A percentile compares a stretch with the other conserved stretches of the same genome.
Conservation (phyloP, 257 asterid species). For the Capsicum baccatum region DNA sequence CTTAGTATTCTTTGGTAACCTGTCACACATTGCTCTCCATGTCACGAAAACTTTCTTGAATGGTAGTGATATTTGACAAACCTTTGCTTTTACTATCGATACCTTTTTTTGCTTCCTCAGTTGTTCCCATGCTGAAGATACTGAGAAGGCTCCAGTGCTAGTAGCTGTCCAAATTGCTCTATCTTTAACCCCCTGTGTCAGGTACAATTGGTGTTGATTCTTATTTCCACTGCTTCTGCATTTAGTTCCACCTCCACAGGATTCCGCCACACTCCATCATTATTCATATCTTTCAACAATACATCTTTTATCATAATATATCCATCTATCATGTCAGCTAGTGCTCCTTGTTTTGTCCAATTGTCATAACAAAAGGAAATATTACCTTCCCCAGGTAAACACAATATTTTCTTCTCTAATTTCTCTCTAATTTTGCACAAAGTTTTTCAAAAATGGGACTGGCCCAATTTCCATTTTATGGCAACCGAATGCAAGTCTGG, state of each 20-base stretch:
- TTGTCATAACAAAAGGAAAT: too few species aligned
- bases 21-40: background rate
- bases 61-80: background rate
- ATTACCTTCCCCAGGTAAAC: background rate
- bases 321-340: too few species aligned
- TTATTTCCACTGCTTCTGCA: too few species aligned
- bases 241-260: background rate
- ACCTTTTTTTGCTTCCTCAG: too few species aligned
- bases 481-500: too few species aligned
- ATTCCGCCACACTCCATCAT: background rate
- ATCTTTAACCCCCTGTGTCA: background rate
- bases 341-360: background rate
- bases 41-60: background rate
- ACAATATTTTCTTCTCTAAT: background rate
- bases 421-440: too few species aligned
- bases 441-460: background rate
- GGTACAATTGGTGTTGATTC: background rate
- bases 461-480: too few species aligned
- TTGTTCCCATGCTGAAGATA: background rate
- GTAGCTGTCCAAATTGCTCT: background rate
- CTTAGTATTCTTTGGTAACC: too few species aligned
- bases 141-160: background rate
- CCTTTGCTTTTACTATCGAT: too few species aligned
- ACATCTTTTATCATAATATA: too few species aligned
- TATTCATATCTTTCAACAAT: too few species aligned